Evolutionary conservation across 768 basidiomycete species (phyloP).

Genomic region (Naganishia kalamii): DNA sequence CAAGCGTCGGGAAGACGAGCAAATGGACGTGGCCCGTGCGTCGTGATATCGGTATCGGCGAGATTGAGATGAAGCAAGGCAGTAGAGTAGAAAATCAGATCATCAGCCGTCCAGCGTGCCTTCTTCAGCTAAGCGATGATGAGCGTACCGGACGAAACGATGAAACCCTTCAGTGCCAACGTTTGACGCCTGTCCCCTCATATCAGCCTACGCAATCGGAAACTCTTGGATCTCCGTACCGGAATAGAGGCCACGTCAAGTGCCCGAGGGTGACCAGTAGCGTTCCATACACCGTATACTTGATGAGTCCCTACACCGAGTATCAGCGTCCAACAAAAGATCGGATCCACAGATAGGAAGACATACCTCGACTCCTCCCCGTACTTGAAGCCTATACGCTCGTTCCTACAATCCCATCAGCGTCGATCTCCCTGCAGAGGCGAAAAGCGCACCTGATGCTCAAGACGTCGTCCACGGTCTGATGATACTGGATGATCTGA

Average conservation of each 20-base stretch:
- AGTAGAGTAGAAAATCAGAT: too few species aligned
- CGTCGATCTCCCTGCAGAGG: background rate
- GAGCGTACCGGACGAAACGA: constrained; percentile 38
- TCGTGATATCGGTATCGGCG: too few species aligned
- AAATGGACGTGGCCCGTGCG: too few species aligned
- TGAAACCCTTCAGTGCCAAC: constrained; percentile 69
- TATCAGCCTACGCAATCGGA: too few species aligned
- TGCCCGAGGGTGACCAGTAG: constrained; percentile 36
- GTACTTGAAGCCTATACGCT: constrained; percentile 38
- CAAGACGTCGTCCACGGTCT: constrained; percentile 30
- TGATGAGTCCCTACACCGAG: constrained; percentile 30
- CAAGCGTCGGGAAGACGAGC: too few species aligned
- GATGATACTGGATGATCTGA: background rate
- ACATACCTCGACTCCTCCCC: constrained; percentile 36
- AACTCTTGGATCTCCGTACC: too few species aligned
- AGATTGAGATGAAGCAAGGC: too few species aligned
- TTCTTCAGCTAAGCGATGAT: too few species aligned
- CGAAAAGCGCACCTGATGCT: constrained; percentile 28
- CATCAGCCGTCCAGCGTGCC: too few species aligned
- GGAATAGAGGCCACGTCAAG: constrained; percentile 40
- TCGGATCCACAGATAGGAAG: background rate
- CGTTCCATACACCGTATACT: constrained; percentile 41
- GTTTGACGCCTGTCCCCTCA: constrained; percentile 60
- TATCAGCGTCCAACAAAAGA: background rate
- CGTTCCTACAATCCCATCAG: constrained; percentile 20